Conservation (phyloP, 768 basidiomycete genomes). For the Pleurotus ostreatus region DNA sequence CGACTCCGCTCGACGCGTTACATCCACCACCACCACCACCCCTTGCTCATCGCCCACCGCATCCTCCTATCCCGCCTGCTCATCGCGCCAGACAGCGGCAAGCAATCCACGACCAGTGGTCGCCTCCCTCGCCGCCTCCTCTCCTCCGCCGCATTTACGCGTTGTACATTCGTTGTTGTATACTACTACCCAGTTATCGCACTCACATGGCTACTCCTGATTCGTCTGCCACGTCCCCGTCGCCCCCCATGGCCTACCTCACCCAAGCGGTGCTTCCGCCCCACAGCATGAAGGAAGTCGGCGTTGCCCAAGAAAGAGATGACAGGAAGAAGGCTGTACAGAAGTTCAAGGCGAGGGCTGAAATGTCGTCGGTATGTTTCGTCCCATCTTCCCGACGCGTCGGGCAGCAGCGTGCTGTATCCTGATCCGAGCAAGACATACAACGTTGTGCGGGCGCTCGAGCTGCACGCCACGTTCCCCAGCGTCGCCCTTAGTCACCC, state of each 20-base stretch:
- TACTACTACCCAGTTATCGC: slow-evolving; percentile 18
- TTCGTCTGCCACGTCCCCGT: slow-evolving; percentile 79
- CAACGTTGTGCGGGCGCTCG: no score
- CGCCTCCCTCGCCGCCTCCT: slow-evolving; percentile 28
- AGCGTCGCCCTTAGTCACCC: neutral
- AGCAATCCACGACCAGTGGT: slow-evolving; percentile 19
- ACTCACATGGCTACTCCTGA: slow-evolving; percentile 74
- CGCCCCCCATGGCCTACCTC: slow-evolving; percentile 68
- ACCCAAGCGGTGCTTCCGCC: slow-evolving; percentile 35
- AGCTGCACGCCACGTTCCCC: neutral
- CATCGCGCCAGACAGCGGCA: slow-evolving; percentile 26
- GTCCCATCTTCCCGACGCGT: slow-evolving; percentile 44
- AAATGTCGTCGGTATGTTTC: slow-evolving; percentile 71
- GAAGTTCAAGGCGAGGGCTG: slow-evolving; percentile 76
- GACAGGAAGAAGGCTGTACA: slow-evolving; percentile 64
- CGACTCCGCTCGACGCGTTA: slow-evolving; percentile 11
- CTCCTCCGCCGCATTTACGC: slow-evolving; percentile 12
- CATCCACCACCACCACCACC: slow-evolving; percentile 26
- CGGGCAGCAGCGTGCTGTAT: slow-evolving; percentile 23
- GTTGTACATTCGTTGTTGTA: slow-evolving; percentile 14
- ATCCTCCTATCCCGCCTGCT: slow-evolving; percentile 23
- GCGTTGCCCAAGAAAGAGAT: slow-evolving; percentile 44
- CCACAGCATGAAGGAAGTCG: slow-evolving; percentile 26
- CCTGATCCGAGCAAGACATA: neutral
- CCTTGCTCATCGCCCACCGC: slow-evolving; percentile 20